phyloP scores from a whole-genome alignment of 2,329 filamentous ascomycete genomes.

The Microsporum ferrugineum region DNA sequence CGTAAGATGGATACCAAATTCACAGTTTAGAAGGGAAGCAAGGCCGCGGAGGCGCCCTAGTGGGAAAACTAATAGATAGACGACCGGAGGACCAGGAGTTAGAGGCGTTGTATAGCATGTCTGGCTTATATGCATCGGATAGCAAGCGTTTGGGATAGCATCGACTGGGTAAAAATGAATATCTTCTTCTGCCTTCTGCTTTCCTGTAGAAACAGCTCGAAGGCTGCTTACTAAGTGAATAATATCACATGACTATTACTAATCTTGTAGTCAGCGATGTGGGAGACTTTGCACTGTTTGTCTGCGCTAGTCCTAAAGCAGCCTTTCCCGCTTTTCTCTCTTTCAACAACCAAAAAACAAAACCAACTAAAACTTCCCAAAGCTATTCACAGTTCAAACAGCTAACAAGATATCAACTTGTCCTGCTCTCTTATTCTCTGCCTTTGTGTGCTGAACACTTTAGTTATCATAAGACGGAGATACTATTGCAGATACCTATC shows the following conservation, averaged over 20 bases:
- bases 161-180: background rate
- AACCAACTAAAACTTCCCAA: background rate
- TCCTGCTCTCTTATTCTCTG: background rate
- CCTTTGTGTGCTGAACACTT: background rate
- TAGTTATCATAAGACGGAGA: background rate
- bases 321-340: background rate
- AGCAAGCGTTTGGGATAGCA: background rate
- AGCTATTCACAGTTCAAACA: background rate
- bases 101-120: background rate
- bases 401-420: background rate
- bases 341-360: background rate
- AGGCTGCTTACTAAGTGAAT: too few species aligned
- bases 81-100: background rate
- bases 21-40: too few species aligned
- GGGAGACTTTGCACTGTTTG: background rate
- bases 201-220: too few species aligned
- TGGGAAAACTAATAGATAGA: background rate
- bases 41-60: background rate
- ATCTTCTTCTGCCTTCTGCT: too few species aligned
- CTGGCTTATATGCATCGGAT: background rate
- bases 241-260: background rate
- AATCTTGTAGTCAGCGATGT: background rate
- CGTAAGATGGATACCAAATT: too few species aligned
- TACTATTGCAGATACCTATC: background rate
- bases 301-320: conserved; percentile 1